These are phyloP conservation scores for Venturia aucupariae DNA, from an alignment of 2,329 filamentous ascomycete genomes.

Conservation along the genomic window DNA sequence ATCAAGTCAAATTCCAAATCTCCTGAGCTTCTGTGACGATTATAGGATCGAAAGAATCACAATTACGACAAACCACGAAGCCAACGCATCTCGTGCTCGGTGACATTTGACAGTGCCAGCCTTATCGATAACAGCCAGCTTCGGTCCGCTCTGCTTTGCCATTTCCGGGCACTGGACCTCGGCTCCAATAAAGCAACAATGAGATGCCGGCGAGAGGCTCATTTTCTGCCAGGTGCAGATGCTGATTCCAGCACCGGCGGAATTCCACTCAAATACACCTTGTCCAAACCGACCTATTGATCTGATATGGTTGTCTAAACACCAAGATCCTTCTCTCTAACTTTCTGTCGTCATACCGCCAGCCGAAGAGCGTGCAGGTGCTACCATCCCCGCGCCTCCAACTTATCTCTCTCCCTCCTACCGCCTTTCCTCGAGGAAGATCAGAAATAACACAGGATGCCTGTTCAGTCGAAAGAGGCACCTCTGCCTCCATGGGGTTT, in stretches of 20 bases:
- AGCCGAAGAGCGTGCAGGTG: not conserved
- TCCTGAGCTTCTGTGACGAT: too few relatives aligned
- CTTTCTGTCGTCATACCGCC: slow-evolving; percentile 3
- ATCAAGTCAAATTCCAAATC: too few relatives aligned
- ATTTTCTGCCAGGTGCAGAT: not conserved
- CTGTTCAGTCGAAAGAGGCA: slow-evolving; percentile 53
- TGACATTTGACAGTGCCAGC: not conserved
- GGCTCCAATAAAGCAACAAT: slow-evolving; percentile 3
- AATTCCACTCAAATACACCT: not conserved
- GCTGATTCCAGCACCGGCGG: not conserved
- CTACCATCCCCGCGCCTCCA: not conserved
- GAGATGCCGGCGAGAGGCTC: not conserved
- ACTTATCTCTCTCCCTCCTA: not conserved
- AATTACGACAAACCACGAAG: too few relatives aligned
- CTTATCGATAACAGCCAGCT: not conserved
- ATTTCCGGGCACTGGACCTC: not conserved
- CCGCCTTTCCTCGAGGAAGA: not conserved
- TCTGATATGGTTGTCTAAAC: not conserved
- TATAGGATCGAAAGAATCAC: too few relatives aligned
- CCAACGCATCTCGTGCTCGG: not conserved
- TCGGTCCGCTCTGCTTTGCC: too few relatives aligned
- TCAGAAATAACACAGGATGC: slow-evolving; percentile 30
- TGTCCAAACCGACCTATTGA: not conserved
- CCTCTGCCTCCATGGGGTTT: slow-evolving; percentile 83
- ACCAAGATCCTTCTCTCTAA: not conserved